Base-by-base conservation (phyloP, 2,329 filamentous ascomycete genomes). In the Stenocarpella maydis region DNA sequence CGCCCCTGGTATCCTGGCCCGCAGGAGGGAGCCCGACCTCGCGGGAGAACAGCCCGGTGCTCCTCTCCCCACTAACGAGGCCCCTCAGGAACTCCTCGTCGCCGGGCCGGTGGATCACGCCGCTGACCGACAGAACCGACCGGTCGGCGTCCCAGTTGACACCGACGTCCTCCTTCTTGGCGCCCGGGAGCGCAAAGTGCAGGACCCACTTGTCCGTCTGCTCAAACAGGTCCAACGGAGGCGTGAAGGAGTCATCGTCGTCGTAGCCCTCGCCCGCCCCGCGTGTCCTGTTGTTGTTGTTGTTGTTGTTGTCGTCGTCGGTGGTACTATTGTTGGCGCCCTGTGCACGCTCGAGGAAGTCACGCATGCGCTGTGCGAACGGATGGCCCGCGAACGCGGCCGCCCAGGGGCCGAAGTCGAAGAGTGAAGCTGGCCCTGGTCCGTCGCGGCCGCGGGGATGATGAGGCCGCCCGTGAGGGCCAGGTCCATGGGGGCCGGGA, bases 171-270 rank as follows among this genome's bases (percentile, higher is more conserved):
- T 93, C 87, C 80, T 94, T 95, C 81, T 90, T 90, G 1, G 91
- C 92, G 31, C 93, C 93, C 0, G 94, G 92, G 0, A 97, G 85
- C 1, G 92, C 90, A 75, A 71, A 82, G 78, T 96, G 92, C 10
- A 96, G 81, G 52, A 94, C 82, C 77, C 90, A 94, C 8, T 88
- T 80, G 6, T 55, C 68, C 31, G 49, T 28, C 12, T 90, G 91
- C 77, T 91, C 87, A 83, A 95, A 96, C 72, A 95, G 82, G 77
- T 97, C 93, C 67, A 90, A 83, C n/a, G 91, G 88, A 0, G 91
- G 91, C 6, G 80, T 78, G 78, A 92, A 91, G 69, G 82, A 77
- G 65, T 82, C 79, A 47, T 76, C 75, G 24, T 75, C 76, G 45
- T 72, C 70, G 53, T 66, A 39, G 45, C 72, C 72, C 64, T 67